Conservation (phyloP, 345 rosid species). For the Combretum micranthum region DNA sequence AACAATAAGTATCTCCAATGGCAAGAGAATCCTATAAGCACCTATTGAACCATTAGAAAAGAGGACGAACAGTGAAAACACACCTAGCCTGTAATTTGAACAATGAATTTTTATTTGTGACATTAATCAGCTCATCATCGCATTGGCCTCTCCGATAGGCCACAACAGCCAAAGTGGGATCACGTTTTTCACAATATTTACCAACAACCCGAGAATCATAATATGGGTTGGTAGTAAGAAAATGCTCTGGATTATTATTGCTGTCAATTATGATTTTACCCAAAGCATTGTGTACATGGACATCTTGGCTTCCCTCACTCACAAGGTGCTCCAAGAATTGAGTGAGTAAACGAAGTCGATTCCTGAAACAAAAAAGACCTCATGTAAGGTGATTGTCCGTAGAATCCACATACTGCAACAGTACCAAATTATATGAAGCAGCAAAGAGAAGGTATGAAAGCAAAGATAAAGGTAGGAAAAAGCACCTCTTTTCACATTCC, state of each 20-base stretch:
- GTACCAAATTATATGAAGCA: slow-evolving; percentile 1
- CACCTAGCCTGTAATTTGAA: slow-evolving; percentile 98
- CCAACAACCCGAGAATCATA: slow-evolving; percentile 48
- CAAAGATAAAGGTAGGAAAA: slow-evolving; percentile 21
- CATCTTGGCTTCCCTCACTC: slow-evolving; percentile 99
- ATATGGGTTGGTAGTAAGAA: slow-evolving; percentile 43
- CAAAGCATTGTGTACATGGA: slow-evolving; percentile 96
- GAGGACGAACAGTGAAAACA: slow-evolving; percentile 1
- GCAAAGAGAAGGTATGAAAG: slow-evolving; percentile 12
- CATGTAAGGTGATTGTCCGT: slow-evolving; percentile 8
- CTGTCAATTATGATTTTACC: slow-evolving; percentile 99
- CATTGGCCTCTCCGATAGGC: slow-evolving; percentile 98
- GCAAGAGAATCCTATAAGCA: slow-evolving; percentile 12
- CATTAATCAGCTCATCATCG: slow-evolving; percentile 93
- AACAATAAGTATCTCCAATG: slow-evolving; percentile 6
- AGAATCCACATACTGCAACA: no score
- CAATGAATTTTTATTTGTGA: slow-evolving; percentile 92
- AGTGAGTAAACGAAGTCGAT: slow-evolving; percentile 97
- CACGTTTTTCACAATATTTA: slow-evolving; percentile 81
- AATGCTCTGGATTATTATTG: slow-evolving; percentile 87
- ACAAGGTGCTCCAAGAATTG: slow-evolving; percentile 99
- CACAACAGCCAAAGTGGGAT: slow-evolving; percentile 97
- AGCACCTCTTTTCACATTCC: slow-evolving; percentile 45
- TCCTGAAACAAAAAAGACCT: slow-evolving; percentile 42
- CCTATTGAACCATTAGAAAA: background rate